Evolutionary conservation across 305 asterid genomes (phyloP).

Genomic region (Rubia balearica): DNA sequence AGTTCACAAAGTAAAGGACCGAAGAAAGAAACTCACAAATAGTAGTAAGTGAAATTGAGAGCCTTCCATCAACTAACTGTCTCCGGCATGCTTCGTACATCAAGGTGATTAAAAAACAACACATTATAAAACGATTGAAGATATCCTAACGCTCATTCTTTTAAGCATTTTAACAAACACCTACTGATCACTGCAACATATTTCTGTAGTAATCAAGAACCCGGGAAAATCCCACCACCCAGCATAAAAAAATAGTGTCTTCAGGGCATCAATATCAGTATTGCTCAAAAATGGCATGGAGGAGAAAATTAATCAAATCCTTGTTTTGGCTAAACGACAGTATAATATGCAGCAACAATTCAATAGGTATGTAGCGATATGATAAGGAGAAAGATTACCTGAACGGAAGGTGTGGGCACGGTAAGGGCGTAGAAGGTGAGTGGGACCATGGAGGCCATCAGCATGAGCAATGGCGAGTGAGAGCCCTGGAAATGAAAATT

Average conservation of each 20-base stretch:
- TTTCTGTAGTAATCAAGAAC: no score
- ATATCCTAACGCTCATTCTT: background rate
- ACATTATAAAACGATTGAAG: background rate
- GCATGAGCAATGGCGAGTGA: background rate
- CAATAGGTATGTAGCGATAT: background rate
- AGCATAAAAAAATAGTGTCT: background rate
- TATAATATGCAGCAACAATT: no score
- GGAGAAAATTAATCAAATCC: background rate
- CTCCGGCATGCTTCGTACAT: constrained; percentile 7
- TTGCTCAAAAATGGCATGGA: no score
- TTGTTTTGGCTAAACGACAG: background rate
- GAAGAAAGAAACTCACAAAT: constrained; percentile 1
- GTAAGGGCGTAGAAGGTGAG: background rate
- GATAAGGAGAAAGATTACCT: background rate
- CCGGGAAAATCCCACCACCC: background rate
- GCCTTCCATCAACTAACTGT: background rate
- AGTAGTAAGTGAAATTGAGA: background rate
- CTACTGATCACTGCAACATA: background rate
- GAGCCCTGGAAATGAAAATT: background rate
- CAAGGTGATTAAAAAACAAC: background rate
- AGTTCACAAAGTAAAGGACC: background rate
- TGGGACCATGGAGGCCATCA: constrained; percentile 3
- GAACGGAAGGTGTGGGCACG: constrained; percentile 7
- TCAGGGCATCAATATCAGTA: background rate
- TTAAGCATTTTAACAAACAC: constrained; percentile 12